Base-by-base conservation (phyloP, 768 basidiomycete species). In the Tremella mesenterica region DNA sequence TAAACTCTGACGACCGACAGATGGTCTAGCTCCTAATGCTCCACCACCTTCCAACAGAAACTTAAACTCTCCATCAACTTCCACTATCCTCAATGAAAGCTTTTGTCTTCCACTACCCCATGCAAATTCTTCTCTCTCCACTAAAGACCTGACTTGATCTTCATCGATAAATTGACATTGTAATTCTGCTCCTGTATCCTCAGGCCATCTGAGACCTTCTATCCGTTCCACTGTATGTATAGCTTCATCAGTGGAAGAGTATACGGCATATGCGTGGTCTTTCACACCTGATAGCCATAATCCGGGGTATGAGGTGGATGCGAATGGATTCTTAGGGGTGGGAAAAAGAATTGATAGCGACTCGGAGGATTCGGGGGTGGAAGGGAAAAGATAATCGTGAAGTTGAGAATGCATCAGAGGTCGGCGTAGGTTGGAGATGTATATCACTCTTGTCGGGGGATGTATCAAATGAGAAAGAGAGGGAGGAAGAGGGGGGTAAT, bases 61-160 rank as follows among this genome's bases (percentile, higher is more conserved):
- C n/a, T n/a, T n/a, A n/a, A n/a, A n/a, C n/a, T n/a, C n/a, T n/a
- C n/a, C n/a, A n/a, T n/a, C n/a, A n/a, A n/a, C n/a, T n/a, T n/a
- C n/a, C n/a, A 8, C n/a, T 6, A 74, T 63, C 3, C 51, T 53
- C 36, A 74, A 52, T 2, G 45, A 47, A n/a, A 74, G 48, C 55
- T 71, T 71, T 52, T 68, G 58, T 29, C 72, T 57, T 6, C 73
- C 73, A 14, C 68, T 59, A 2, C 50, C 33, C 73, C 73, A 74
- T 5, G 72, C 72, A 3, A 38, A 27, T 46, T 73, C 66, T 53
- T 74, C 73, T 39, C 56, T 31, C 21, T 59, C 48, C n/a, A 74
- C 63, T 28, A 74, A 49, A 5, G 38, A 49, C 13, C 44, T 20
- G 1, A 74, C 64, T 33, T 53, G 29, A 3, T 60, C 59, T 10